Evolutionary conservation across 352 stramenopile genomes (phyloP).

Genomic region (Pythium plurisporium): DNA sequence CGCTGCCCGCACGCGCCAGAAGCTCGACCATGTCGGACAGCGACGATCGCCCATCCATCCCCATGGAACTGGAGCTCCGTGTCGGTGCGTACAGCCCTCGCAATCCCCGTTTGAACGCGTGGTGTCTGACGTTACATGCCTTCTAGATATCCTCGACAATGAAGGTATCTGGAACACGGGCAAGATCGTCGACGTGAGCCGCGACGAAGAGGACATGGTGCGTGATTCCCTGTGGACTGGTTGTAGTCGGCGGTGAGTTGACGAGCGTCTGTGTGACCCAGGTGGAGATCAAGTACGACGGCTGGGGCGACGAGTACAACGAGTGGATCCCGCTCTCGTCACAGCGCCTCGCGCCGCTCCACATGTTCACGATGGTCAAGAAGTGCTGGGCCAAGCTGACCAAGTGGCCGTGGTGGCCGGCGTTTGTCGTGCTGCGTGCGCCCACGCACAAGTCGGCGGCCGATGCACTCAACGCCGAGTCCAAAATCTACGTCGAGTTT

Average conservation of each 20-base stretch:
- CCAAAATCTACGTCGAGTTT: constrained; percentile 81
- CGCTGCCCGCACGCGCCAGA: no score
- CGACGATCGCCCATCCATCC: constrained; percentile 32
- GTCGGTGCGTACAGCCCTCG: constrained; percentile 39
- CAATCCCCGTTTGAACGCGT: not conserved
- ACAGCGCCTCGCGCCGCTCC: constrained; percentile 62
- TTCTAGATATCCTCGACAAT: constrained; percentile 68
- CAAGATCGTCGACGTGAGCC: constrained; percentile 57
- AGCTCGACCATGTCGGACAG: constrained; percentile 10
- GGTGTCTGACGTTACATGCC: not conserved
- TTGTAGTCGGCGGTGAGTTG: not conserved
- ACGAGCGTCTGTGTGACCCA: constrained; percentile 11
- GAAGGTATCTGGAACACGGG: constrained; percentile 85
- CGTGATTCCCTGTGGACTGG: not conserved
- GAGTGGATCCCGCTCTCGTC: constrained; percentile 56
- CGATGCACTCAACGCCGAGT: constrained; percentile 56
- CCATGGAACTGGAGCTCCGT: constrained; percentile 62
- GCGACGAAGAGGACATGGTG: constrained; percentile 54
- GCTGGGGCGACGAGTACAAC: constrained; percentile 79
- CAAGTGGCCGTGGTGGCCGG: constrained; percentile 83
- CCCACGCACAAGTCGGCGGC: constrained; percentile 49
- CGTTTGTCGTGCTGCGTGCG: constrained; percentile 72
- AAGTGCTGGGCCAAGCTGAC: constrained; percentile 85
- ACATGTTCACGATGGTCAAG: constrained; percentile 81
- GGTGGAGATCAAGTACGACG: constrained; percentile 84